phyloP scores from a whole-genome alignment of 1,284 basidiomycete species.

The Irpex sp. region DNA sequence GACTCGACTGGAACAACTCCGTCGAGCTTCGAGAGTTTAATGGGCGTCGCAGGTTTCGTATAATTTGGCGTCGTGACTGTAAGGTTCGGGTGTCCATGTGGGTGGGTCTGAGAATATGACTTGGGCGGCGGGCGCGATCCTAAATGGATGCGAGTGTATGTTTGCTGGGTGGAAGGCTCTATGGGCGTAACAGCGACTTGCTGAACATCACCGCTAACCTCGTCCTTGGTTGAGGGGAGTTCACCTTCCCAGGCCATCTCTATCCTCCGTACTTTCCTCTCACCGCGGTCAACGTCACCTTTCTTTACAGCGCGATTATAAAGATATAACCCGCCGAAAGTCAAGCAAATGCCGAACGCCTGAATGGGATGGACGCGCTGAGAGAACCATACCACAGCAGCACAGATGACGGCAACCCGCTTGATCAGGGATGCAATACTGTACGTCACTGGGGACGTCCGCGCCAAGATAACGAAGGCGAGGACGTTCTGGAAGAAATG shows the following conservation, averaged over 20 bases:
- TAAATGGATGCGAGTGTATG: constrained; percentile 19
- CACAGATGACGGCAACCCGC: constrained; percentile 95
- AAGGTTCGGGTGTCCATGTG: constrained; percentile 24
- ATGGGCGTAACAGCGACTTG: constrained; percentile 3
- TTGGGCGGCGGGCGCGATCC: constrained; percentile 36
- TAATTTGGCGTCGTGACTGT: constrained; percentile 23
- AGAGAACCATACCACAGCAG: constrained; percentile 96
- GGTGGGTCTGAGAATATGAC: constrained; percentile 21
- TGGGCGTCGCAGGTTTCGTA: constrained; percentile 7
- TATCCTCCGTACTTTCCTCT: constrained; percentile 81
- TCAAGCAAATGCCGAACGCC: constrained; percentile 82
- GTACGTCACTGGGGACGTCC: constrained; percentile 97
- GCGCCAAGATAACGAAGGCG: constrained; percentile 92
- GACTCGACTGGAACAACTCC: constrained; percentile 41
- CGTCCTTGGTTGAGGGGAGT: constrained; percentile 61
- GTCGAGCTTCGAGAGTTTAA: constrained; percentile 2
- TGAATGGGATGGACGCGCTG: constrained; percentile 85
- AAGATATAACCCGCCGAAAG: constrained; percentile 90
- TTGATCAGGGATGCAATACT: constrained; percentile 98
- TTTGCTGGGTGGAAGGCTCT: constrained; percentile 28
- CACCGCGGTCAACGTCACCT: constrained; percentile 87
- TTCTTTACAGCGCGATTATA: constrained; percentile 84
- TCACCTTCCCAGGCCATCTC: constrained; percentile 73
- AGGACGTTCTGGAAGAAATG: constrained; percentile 98
- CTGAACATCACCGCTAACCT: constrained; percentile 12